Base-by-base conservation (phyloP, 495 filamentous ascomycete species). In the Daldinia childiae region DNA sequence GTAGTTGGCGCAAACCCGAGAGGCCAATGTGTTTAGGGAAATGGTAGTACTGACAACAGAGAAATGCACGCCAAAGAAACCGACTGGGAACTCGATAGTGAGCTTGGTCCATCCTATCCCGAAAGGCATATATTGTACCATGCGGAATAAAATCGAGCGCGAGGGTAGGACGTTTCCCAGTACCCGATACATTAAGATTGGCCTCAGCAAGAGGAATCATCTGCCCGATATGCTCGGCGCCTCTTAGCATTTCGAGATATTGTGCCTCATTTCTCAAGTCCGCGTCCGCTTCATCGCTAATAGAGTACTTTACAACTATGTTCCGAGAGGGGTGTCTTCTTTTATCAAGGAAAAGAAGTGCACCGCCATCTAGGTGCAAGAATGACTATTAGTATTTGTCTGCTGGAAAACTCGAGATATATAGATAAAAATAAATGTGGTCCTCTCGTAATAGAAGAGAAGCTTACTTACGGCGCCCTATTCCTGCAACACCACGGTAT, bases 301-400 rank as follows among this genome's bases (percentile, higher is more conserved):
- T 58, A n/a, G 73, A 73, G 15, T 75, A 75, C 17, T 75, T 75
- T 3, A 75, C 38, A 17, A 75, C 45, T 0, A 75, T 51, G 17
- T 30, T 62, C 21, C 69, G 62, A 8, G 24, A 3, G 19, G 36
- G 0, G 19, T 6, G 3, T 56, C 43, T 24, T 64, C 54, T 3
- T 17, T 9, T 43, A 9, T 66, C 62, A 9, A 19, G 9, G n/a
- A 65, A 70, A 3, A 70, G n/a, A 17, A 70, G 26, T 29, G 36
- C 36, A 1, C 62, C 62, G 30, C 68, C 68, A 14, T 70, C 61
- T 70, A 41, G 8, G 39, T 70, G 30, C 4, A 52, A 11, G 6
- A 43, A 34, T 19, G 19, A 51, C 1, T 3, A 29, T 58, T 52
- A 56, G 36, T 45, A 24, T 21, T 9, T n/a, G 29, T 26, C n/a